These are phyloP conservation scores for Salix viminalis DNA, from an alignment of 345 rosid species.

Conservation along the genomic window DNA sequence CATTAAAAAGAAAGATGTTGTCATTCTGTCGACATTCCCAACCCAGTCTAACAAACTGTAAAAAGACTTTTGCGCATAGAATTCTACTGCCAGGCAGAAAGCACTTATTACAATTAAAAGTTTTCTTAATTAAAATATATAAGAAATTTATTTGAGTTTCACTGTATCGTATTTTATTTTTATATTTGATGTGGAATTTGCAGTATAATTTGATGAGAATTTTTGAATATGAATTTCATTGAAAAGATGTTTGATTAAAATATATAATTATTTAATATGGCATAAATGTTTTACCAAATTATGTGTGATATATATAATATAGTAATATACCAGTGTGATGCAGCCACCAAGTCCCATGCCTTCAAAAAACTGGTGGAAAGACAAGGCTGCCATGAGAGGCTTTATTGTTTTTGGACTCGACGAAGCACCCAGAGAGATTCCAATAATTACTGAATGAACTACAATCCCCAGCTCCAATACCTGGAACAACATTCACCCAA, in stretches of 20 bases:
- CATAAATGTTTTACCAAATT: slow-evolving; percentile 20
- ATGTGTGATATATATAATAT: slow-evolving; percentile 29
- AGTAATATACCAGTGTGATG: slow-evolving; percentile 43
- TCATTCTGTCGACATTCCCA: slow-evolving; percentile 25
- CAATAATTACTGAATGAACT: slow-evolving; percentile 72
- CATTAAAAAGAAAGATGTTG: slow-evolving; percentile 8
- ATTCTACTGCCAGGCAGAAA: too few species aligned
- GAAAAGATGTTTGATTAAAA: too few species aligned
- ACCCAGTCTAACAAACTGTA: background rate
- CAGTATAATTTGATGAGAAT: too few species aligned
- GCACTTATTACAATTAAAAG: background rate
- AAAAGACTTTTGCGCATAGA: too few species aligned
- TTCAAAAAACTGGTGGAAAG: slow-evolving; percentile 77
- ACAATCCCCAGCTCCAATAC: slow-evolving; percentile 70
- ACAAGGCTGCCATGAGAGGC: slow-evolving; percentile 62
- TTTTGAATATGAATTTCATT: too few species aligned
- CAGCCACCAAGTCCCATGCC: slow-evolving; percentile 85
- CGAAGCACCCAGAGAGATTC: slow-evolving; percentile 62
- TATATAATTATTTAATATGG: too few species aligned
- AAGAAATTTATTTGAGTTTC: too few species aligned
- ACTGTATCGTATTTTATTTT: too few species aligned
- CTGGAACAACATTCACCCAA: slow-evolving; percentile 13
- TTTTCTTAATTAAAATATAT: too few species aligned
- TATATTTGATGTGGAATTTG: too few species aligned
- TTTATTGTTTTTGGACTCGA: slow-evolving; percentile 41